Conservation (phyloP, 805 yeast genomes). For the Millerago galiae region DNA sequence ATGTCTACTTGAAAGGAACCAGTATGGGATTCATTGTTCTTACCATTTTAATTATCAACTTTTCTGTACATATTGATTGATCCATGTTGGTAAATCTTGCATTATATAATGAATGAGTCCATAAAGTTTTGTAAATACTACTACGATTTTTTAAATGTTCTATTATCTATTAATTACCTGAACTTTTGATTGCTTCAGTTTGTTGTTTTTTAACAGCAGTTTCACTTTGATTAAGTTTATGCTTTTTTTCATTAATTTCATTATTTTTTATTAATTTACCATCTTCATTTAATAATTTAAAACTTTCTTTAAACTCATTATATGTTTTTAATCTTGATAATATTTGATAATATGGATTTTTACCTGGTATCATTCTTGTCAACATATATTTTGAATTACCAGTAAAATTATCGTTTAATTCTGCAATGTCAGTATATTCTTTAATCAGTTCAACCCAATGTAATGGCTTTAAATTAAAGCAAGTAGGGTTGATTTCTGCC, state of each 20-base stretch:
- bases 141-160: no score
- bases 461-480: slow-evolving; percentile 42
- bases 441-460: slow-evolving; percentile 50
- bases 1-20: not conserved
- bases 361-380: slow-evolving; percentile 74
- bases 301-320: slow-evolving; percentile 37
- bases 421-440: slow-evolving; percentile 52
- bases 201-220: slow-evolving; percentile 14
- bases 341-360: slow-evolving; percentile 48
- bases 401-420: slow-evolving; percentile 50
- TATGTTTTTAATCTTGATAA: slow-evolving; percentile 51
- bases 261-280: slow-evolving; percentile 7
- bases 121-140: not conserved
- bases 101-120: slow-evolving; percentile 4
- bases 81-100: slow-evolving; percentile 3
- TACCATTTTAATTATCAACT: not conserved
- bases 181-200: slow-evolving; percentile 4
- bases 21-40: not conserved
- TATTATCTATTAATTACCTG: not conserved
- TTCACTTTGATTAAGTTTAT: slow-evolving; percentile 13
- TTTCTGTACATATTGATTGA: slow-evolving; percentile 4
- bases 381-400: slow-evolving; percentile 80
- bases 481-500: slow-evolving; percentile 83
- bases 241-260: slow-evolving; percentile 12
- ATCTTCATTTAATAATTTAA: slow-evolving; percentile 15